Conservation (phyloP, 306 rosid genomes). For the Arachis hypogaea region DNA sequence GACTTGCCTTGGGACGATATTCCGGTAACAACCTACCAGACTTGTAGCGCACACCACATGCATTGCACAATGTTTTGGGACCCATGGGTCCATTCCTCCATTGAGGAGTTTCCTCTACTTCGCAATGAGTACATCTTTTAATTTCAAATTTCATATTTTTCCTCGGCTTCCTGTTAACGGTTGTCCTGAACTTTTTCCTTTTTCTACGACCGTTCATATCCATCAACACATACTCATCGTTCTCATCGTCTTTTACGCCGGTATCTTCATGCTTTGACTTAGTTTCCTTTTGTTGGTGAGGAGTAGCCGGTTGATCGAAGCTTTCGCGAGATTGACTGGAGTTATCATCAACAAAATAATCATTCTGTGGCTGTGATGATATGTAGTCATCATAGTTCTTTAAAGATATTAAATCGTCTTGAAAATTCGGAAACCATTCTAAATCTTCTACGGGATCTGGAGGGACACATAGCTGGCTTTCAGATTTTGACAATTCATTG, state of each 20-base stretch:
- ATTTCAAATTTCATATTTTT: background rate
- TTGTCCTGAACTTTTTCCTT: constrained; percentile 11
- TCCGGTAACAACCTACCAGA: constrained; percentile 52
- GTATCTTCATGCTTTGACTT: background rate
- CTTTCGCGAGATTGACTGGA: background rate
- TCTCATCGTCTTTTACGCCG: background rate
- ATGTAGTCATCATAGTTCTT: background rate
- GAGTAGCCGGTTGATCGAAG: background rate
- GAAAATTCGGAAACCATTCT: constrained; percentile 21
- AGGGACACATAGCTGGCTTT: constrained; percentile 11
- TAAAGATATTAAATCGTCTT: background rate
- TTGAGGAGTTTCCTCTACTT: constrained; percentile 48
- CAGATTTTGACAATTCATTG: background rate
- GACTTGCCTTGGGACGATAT: constrained; percentile 51
- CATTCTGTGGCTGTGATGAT: background rate
- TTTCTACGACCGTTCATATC: background rate
- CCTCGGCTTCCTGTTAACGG: background rate
- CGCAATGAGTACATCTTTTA: constrained; percentile 20
- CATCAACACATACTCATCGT: background rate
- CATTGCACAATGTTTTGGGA: constrained; percentile 54
- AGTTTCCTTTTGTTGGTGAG: background rate
- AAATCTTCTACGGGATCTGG: background rate
- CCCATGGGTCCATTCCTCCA: constrained; percentile 57
- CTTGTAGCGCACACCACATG: constrained; percentile 52
- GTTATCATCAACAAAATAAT: no score